Evolutionary conservation across 2,329 filamentous ascomycete genomes (phyloP).

Genomic region (Clonostachys rosea): DNA sequence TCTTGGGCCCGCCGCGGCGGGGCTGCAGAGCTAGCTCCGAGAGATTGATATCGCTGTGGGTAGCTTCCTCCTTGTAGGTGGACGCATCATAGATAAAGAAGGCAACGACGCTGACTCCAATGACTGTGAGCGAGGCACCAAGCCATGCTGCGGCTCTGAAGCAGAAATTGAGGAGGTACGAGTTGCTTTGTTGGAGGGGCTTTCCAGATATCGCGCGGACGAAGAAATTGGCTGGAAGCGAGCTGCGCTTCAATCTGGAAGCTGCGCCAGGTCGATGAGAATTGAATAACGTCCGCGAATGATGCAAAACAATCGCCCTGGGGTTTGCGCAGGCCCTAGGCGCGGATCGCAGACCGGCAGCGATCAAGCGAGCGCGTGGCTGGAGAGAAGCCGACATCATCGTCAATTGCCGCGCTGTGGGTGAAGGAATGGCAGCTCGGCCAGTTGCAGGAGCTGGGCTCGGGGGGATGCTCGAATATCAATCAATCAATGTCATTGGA

Average conservation of each 20-base stretch:
- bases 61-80: constrained; percentile 74
- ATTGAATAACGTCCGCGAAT: constrained; percentile 5
- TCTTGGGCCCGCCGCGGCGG: constrained; percentile 83
- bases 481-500: background rate
- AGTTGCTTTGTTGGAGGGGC: constrained; percentile 43
- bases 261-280: background rate
- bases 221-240: constrained; percentile 14
- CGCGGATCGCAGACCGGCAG: background rate
- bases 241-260: constrained; percentile 1
- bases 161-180: constrained; percentile 48
- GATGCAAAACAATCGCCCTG: background rate
- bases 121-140: constrained; percentile 70
- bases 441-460: background rate
- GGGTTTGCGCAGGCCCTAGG: background rate
- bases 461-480: background rate
- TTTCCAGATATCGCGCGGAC: constrained; percentile 44
- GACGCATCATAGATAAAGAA: constrained; percentile 95
- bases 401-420: background rate
- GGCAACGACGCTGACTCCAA: constrained; percentile 64
- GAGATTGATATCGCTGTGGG: constrained; percentile 71
- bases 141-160: constrained; percentile 59
- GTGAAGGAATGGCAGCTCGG: background rate
- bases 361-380: constrained; percentile 1
- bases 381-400: constrained; percentile 1
- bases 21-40: constrained; percentile 79